Base-by-base conservation (phyloP, 306 rosid genomes). In the Inga oerstediana region DNA sequence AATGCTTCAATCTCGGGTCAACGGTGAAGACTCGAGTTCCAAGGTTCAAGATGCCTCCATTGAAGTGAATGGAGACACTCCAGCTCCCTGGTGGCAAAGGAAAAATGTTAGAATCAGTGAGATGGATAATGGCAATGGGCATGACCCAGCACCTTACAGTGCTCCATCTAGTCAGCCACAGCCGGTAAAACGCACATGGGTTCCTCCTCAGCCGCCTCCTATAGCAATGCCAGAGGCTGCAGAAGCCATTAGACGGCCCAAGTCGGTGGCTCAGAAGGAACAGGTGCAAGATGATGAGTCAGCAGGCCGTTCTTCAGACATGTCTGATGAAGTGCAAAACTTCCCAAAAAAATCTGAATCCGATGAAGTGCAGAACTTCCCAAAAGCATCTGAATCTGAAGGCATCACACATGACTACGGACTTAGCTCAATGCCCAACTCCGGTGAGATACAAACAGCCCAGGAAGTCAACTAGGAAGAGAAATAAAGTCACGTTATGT, bases 151-250 rank as follows among this genome's bases (percentile, higher is more conserved):
- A 69, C 80, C 89, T 68, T 76, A 80, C 64, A 75, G 81, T 68
- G 81, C 75, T 61, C 80, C 64, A 56, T 61, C 87, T 68, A 85
- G 24, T 80, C 89, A 82, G 76, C 88, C 30, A 30, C 88, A 35
- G 46, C 89, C 92, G 15, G 79, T 88, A 74, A 87, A 84, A 77
- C 92, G 92, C 9, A 2, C 71, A 3, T 92, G 98, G 98, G 97
- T 91, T 85, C 97, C 98, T 39, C 97, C 98, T 75, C 93, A 84
- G 84, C 92, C 97, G 22, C 98, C 96, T 70, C 97, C 96, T 0
- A 82, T 91, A n/a, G 90, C 85, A 14, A 80, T 91, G 91, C 78
- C 92, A 0, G 98, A 86, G 86, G 98, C 96, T n/a, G 98, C 94
- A 8, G 98, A 92, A 87, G 97, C 98, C 17, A 94, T 91, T 88